Evolutionary conservation across 1,284 basidiomycete genomes (phyloP), one percentile per base, ranked within the genome.

Genomic region (Blastosporella zonata): DNA sequence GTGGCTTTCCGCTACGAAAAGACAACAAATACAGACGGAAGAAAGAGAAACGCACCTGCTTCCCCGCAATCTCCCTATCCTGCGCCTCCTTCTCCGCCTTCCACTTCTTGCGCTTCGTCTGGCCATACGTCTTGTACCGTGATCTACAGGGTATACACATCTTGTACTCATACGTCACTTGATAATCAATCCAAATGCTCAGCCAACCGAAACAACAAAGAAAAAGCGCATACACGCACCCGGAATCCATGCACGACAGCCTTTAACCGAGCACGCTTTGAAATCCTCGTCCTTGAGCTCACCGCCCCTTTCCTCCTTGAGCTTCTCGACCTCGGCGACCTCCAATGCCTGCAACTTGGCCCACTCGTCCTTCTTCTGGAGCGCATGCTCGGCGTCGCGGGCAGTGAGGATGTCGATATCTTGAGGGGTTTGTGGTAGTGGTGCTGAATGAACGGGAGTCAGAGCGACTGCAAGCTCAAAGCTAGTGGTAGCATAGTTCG

Each of bases 81-180:
- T 69, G 72, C 15, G 67, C 64, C 45, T 68, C 65, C 25, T 75
- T 71, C 56, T 76, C 74, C 7, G 66, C 65, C 55, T 73, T 78
- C 73, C 73, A 75, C 55, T 79, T 81, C 2, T 70, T 70, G 10
- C 77, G 71, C 59, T 81, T 81, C 2, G 76, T 79, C 42, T 64
- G 74, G 0, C 78, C 78, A 50, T 81, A 80, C 38, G 59, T 67
- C 31, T 73, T 69, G 59, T 80, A 80, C 9, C 75, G 67, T 27
- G 68, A 62, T 23, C 79, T 68, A 55, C 79, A 81, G 0, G 68
- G 63, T 15, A 71, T 65, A 57, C 79, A 82, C 79, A 81, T 82
- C 59, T 77, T 80, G 66, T 67, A 79, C 38, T 68, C 66, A 46
- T 76, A 77, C 13, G 64, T 67, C 4, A 59, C 73, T 35, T 35